Percentiles rank a stretch among this genome's conserved stretches.
Conservation (phyloP, 345 rosid genomes). For the Hypericum perforatum region DNA sequence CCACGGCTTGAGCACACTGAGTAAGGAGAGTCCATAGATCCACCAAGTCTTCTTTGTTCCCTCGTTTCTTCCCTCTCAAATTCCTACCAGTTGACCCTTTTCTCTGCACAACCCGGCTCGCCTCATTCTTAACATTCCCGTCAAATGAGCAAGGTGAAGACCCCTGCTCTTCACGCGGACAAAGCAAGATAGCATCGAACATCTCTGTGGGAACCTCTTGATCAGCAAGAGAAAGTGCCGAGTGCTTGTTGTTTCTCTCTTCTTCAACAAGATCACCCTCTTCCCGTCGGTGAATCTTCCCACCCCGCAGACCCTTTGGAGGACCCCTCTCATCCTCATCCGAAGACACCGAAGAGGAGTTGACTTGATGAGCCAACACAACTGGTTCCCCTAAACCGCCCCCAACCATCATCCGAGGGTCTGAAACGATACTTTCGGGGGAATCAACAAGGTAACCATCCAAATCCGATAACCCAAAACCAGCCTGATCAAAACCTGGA, state of each 20-base stretch:
- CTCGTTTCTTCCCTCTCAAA: slow-evolving; percentile 15
- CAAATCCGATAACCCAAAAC: neutral
- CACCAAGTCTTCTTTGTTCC: slow-evolving; percentile 28
- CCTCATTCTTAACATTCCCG: slow-evolving; percentile 2
- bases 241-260: slow-evolving; percentile 13
- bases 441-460: slow-evolving; percentile 7
- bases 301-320: slow-evolving; percentile 15
- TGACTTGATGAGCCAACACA: slow-evolving; percentile 1
- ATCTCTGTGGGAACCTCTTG: slow-evolving; percentile 19
- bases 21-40: slow-evolving; percentile 40
- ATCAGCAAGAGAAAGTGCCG: neutral
- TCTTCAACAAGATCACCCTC: slow-evolving; percentile 3
- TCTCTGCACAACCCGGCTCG: slow-evolving; percentile 7
- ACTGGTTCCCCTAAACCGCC: slow-evolving; percentile 3
- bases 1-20: slow-evolving; percentile 66
- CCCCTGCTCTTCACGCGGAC: slow-evolving; percentile 14
- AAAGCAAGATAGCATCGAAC: slow-evolving; percentile 36
- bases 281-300: slow-evolving; percentile 10
- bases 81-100: slow-evolving; percentile 20
- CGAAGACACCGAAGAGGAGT: slow-evolving; percentile 1
- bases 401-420: neutral
- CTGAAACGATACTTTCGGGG: slow-evolving; percentile 14
- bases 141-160: neutral
- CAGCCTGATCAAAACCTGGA: neutral
- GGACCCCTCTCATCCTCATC: slow-evolving; percentile 10